A percentile compares a stretch with the other conserved stretches of the same genome.
Conservation (phyloP, 176 grass and related monocot species). For the Thalia dealbata region DNA sequence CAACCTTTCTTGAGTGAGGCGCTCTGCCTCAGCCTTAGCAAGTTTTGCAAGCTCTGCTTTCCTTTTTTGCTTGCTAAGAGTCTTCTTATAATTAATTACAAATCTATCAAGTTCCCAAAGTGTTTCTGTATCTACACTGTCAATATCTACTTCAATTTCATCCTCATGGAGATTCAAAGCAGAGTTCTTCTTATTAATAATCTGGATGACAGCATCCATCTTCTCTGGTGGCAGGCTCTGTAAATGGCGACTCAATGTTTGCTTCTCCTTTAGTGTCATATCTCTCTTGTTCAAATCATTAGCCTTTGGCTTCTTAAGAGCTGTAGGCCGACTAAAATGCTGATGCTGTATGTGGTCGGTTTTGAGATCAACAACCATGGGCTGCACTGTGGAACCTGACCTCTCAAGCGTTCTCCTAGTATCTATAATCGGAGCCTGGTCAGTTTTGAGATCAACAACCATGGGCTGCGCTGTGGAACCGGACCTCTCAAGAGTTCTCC, state of each 20-base stretch:
- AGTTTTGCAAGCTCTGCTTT: conserved; percentile 81
- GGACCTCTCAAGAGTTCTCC: conserved; percentile 52
- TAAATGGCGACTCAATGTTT: conserved; percentile 12
- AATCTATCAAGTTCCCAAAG: conserved; percentile 98
- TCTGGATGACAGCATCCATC: conserved; percentile 66
- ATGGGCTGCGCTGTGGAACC: conserved; percentile 35
- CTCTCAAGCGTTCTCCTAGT: conserved; percentile 60
- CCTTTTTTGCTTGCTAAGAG: conserved; percentile 89
- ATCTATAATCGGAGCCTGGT: no score
- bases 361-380: conserved; percentile 33
- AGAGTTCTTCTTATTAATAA: conserved; percentile 86
- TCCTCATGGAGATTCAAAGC: conserved; percentile 77
- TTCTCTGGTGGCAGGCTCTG: conserved; percentile 41
- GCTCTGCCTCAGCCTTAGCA: conserved; percentile 49
- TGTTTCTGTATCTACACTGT: conserved; percentile 92
- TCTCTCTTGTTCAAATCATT: conserved; percentile 86
- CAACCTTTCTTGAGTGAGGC: conserved; percentile 27
- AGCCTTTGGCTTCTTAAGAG: conserved; percentile 89
- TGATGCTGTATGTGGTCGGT: conserved; percentile 15
- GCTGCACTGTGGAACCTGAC: conserved; percentile 46
- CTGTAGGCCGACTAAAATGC: conserved; percentile 34
- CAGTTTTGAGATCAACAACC: conserved; percentile 37
- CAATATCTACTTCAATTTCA: conserved; percentile 98
- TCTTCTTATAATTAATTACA: conserved; percentile 93
- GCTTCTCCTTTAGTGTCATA: conserved; percentile 63